Conservation (phyloP, 768 basidiomycete genomes). For the Russula emetica region DNA sequence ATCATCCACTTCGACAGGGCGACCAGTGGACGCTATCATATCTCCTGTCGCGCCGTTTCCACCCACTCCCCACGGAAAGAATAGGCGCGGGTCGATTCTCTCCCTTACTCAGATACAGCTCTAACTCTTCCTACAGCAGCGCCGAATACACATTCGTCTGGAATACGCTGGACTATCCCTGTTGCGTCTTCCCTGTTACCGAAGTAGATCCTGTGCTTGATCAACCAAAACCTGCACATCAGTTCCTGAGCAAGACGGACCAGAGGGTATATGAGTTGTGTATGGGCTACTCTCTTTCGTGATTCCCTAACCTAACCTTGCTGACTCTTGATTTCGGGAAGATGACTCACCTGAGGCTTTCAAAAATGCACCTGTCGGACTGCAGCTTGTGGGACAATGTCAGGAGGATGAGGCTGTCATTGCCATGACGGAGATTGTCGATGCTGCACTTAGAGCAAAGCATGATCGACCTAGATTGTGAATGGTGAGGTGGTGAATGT, state of each 20-base stretch:
- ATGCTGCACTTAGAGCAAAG: slow-evolving; percentile 35
- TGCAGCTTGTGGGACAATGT: slow-evolving; percentile 47
- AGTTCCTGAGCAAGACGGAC: slow-evolving; percentile 44
- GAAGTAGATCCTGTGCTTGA: slow-evolving; percentile 44
- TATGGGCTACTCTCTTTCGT: slow-evolving; percentile 32
- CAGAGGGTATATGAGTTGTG: slow-evolving; percentile 44
- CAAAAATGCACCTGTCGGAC: slow-evolving; percentile 42
- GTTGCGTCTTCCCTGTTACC: slow-evolving; percentile 47
- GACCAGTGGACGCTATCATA: slow-evolving; percentile 52
- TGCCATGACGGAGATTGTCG: slow-evolving; percentile 45
- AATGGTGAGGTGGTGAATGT: background rate
- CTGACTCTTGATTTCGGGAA: slow-evolving; percentile 3
- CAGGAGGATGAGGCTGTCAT: slow-evolving; percentile 53
- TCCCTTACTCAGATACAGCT: background rate
- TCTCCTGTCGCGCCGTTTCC: slow-evolving; percentile 42
- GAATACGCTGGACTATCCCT: slow-evolving; percentile 47
- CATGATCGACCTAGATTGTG: background rate
- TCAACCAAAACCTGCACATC: slow-evolving; percentile 34
- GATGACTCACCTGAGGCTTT: slow-evolving; percentile 36
- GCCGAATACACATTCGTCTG: slow-evolving; percentile 45
- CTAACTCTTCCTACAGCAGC: slow-evolving; percentile 32
- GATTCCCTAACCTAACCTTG: background rate
- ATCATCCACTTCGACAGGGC: slow-evolving; percentile 42
- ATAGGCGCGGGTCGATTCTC: slow-evolving; percentile 35
- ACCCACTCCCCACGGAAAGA: slow-evolving; percentile 44